Evolutionary conservation across 1,284 basidiomycete genomes (phyloP).

Genomic region (Phylloboletellus chloephorus): DNA sequence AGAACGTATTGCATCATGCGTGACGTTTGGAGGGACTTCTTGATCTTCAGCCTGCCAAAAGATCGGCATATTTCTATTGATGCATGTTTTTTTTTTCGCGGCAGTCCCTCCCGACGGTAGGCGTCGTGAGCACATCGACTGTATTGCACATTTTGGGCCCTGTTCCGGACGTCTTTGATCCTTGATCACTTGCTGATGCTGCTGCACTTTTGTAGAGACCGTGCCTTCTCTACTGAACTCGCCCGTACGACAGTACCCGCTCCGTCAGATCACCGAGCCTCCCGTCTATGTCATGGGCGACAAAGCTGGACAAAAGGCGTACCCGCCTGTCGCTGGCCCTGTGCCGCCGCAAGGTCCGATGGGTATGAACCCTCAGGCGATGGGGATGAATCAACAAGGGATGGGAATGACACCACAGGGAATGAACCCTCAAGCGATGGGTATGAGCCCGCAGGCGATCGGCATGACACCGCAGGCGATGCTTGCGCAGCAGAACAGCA

Average conservation of each 20-base stretch:
- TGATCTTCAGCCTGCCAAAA: not conserved
- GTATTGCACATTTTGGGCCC: not conserved
- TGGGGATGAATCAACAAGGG: conserved; percentile 26
- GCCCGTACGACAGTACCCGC: conserved; percentile 63
- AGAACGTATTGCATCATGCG: not conserved
- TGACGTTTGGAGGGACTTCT: conserved; percentile 1
- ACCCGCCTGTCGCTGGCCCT: conserved; percentile 35
- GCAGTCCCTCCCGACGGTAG: too few species aligned
- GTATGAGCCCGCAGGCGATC: conserved; percentile 24
- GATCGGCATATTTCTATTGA: too few species aligned
- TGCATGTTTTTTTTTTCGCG: too few species aligned
- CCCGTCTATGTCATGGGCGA: conserved; percentile 64
- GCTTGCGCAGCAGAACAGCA: conserved; percentile 64
- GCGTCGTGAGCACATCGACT: too few species aligned
- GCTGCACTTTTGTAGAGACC: conserved; percentile 43
- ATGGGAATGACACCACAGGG: conserved; percentile 29
- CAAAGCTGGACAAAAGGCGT: conserved; percentile 60
- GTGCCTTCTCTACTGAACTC: conserved; percentile 49
- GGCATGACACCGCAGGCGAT: conserved; percentile 50
- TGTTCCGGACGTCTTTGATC: not conserved
- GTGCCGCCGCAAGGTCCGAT: conserved; percentile 27
- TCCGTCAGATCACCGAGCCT: conserved; percentile 59
- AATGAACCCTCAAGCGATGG: conserved; percentile 27
- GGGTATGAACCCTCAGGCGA: conserved; percentile 26
- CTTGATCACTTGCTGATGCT: conserved; percentile 1